Base-by-base conservation (phyloP, 1,284 basidiomycete species). In the Malassezia sympodialis region DNA sequence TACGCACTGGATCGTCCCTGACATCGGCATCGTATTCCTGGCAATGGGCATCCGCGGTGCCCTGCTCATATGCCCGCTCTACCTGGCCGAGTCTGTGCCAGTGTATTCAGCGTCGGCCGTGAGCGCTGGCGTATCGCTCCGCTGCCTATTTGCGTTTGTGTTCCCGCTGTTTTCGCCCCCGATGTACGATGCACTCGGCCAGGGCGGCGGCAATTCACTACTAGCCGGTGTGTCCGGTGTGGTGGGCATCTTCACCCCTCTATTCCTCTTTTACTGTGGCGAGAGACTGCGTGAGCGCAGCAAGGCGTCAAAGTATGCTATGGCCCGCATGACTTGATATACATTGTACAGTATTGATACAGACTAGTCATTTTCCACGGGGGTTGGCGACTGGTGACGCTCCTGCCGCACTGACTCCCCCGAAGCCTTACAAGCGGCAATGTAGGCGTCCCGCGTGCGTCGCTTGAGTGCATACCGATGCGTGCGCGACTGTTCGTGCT, bases 81-180 rank as follows among this genome's bases (percentile, higher is more conserved):
- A 62, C 34, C 56, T 65, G 4, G 51, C 32, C 47, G 58, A 47
- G 41, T 58, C 32, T 45, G 50, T 46, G 49, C 26, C 57, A 32
- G 26, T 58, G 30, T 37, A 53, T 23, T 50, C 63, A 6, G 62
- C 61, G 2, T 50, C 61, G 17, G 54, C 68, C 7, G 51, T 60
- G 4, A 44, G 39, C 21, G 54, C 54, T 1, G 35, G 26, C 3
- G 48, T 51, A 14, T 43, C 41, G 30, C 35, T 49, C 8, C 54
- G 54, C 23, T 28, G 43, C 12, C 21, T 46, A 2, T 51, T 56
- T 39, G 49, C 45, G 4, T 56, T 0, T 78, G 84, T 3, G 81
- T 83, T 1, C 83, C 83, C 3, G 80, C 83, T n/a, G 84, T 86
- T 81, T 79, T 85, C 28, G 83, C 87, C 0, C 84, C 85, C 0